These are phyloP conservation scores for Rubia occidens DNA, from an alignment of 305 asterid species.

Conservation along the genomic window DNA sequence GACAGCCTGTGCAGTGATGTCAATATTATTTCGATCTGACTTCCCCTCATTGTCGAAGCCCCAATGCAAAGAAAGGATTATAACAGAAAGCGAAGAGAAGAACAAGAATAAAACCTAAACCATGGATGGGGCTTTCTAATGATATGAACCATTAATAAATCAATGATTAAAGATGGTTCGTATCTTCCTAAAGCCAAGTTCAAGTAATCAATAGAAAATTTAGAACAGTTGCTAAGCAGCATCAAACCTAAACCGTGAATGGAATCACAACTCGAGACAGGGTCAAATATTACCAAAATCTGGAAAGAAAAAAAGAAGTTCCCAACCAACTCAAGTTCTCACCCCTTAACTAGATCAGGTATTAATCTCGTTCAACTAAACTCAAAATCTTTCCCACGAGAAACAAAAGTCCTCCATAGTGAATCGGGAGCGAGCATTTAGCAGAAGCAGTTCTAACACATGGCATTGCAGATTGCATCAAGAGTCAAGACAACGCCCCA, in stretches of 20 bases:
- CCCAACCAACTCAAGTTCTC: background rate
- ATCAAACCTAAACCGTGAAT: background rate
- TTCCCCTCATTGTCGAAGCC: background rate
- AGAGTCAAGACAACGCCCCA: background rate
- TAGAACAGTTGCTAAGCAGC: background rate
- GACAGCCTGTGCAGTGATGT: background rate
- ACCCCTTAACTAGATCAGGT: background rate
- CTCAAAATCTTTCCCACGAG: background rate
- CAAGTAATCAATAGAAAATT: background rate
- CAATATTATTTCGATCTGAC: background rate
- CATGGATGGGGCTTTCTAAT: too few species aligned
- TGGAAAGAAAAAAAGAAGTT: background rate
- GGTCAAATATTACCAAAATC: background rate
- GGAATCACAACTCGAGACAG: background rate
- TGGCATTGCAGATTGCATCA: background rate
- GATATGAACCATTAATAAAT: too few species aligned
- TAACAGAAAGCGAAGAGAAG: background rate
- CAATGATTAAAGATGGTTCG: background rate
- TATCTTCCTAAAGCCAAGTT: background rate
- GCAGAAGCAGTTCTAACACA: background rate
- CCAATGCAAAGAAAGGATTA: background rate
- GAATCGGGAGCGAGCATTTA: background rate
- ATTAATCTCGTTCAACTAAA: background rate
- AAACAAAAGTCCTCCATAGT: background rate
- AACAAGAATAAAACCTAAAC: background rate